phyloP scores from a whole-genome alignment of 768 basidiomycete species.

The Tricholoma furcatifolium region DNA sequence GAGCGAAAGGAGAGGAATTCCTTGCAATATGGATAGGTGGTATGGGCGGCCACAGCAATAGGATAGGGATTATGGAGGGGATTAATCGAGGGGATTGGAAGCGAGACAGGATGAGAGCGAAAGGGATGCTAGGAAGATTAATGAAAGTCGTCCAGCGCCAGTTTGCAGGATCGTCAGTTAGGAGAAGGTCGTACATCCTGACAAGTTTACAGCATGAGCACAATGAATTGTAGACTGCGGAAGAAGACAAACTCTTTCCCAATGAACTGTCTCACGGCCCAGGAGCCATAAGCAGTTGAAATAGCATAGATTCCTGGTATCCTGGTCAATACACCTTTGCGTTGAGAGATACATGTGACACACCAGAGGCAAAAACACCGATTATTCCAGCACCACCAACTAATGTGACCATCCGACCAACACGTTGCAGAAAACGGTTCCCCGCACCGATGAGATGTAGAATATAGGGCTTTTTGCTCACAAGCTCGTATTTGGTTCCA shows the following conservation, averaged over 20 bases:
- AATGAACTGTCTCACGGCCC: constrained; percentile 67
- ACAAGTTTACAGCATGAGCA: background rate
- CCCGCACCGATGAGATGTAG: constrained; percentile 50
- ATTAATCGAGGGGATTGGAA: constrained; percentile 35
- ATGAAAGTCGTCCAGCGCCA: constrained; percentile 79
- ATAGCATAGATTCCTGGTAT: constrained; percentile 41
- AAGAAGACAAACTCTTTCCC: constrained; percentile 55
- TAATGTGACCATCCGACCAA: constrained; percentile 53
- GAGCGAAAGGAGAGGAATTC: constrained; percentile 25
- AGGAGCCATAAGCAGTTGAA: constrained; percentile 68
- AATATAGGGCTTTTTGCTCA: constrained; percentile 57
- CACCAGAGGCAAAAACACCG: constrained; percentile 61
- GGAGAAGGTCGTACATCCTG: constrained; percentile 61
- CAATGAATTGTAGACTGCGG: background rate
- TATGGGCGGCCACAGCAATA: constrained; percentile 47
- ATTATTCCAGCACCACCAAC: constrained; percentile 49
- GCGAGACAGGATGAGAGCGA: constrained; percentile 65
- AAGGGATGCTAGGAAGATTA: constrained; percentile 71
- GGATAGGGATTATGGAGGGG: constrained; percentile 41
- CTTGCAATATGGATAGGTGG: constrained; percentile 32
- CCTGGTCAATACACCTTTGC: background rate
- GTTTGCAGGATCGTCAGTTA: constrained; percentile 66
- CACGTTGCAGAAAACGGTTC: constrained; percentile 47
- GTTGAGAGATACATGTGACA: constrained; percentile 21
- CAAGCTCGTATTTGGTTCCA: constrained; percentile 60